These are phyloP conservation scores for Helichrysum umbraculigerum DNA, from an alignment of 129 eudicot genomes.

Conservation along the genomic window DNA sequence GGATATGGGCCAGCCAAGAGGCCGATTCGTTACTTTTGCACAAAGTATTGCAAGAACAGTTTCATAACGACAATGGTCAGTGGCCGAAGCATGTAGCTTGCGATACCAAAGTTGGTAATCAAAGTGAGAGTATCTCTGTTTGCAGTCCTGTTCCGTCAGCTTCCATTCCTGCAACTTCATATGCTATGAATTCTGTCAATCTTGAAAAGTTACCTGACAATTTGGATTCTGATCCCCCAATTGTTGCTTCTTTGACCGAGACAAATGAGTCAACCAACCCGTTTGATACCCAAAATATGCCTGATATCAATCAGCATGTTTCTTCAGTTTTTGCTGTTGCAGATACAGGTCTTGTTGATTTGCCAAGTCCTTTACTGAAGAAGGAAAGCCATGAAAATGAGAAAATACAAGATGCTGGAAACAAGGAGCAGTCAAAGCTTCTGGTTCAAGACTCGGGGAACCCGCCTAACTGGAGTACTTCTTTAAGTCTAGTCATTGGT, in stretches of 20 bases:
- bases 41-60: constrained; percentile 55
- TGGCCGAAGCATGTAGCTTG: constrained; percentile 22
- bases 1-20: constrained; percentile 74
- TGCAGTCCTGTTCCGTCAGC: constrained; percentile 34
- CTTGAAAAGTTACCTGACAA: constrained; percentile 38
- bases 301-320: constrained; percentile 31
- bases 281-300: constrained; percentile 17
- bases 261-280: constrained; percentile 12
- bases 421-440: constrained; percentile 10
- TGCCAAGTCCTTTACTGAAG: constrained; percentile 48
- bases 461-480: constrained; percentile 55
- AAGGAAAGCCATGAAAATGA: constrained; percentile 32
- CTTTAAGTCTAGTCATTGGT: constrained; percentile 49
- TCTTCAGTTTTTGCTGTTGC: constrained; percentile 33
- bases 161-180: constrained; percentile 31
- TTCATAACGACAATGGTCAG: constrained; percentile 27
- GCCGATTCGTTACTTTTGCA: constrained; percentile 66
- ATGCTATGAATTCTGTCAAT: constrained; percentile 29
- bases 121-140: constrained; percentile 25
- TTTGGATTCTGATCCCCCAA: constrained; percentile 34
- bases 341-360: constrained; percentile 39
- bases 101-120: constrained; percentile 27
- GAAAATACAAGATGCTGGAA: constrained; percentile 21
- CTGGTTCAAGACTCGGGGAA: constrained; percentile 43
- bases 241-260: constrained; percentile 20